phyloP scores from a whole-genome alignment of 2,329 filamentous ascomycete species.

The Ramularia endophylla region DNA sequence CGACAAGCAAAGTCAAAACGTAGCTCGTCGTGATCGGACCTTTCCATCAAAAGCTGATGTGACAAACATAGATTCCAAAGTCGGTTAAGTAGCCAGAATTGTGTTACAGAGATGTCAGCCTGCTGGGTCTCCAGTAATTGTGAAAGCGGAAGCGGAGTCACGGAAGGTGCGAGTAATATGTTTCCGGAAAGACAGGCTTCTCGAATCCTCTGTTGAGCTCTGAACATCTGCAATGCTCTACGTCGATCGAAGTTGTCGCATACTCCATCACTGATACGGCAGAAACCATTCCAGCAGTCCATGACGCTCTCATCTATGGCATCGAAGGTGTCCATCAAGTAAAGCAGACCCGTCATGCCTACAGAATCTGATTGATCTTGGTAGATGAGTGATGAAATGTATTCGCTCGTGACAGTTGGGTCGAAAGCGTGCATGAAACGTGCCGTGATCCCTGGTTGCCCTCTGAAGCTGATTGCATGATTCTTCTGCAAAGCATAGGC shows the following conservation, averaged over 20 bases:
- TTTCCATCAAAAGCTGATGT: slow-evolving; percentile 33
- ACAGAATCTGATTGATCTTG: slow-evolving; percentile 37
- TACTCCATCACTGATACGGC: slow-evolving; percentile 25
- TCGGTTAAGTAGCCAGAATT: slow-evolving; percentile 40
- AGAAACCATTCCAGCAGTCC: slow-evolving; percentile 40
- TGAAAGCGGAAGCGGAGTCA: slow-evolving; percentile 19
- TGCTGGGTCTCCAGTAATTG: slow-evolving; percentile 35
- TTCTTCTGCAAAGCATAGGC: slow-evolving; percentile 40
- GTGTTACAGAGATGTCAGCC: slow-evolving; percentile 38
- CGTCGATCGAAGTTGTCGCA: slow-evolving; percentile 33
- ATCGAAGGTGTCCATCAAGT: slow-evolving; percentile 41
- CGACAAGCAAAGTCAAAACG: slow-evolving; percentile 33
- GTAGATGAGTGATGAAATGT: slow-evolving; percentile 35
- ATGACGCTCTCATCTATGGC: slow-evolving; percentile 40
- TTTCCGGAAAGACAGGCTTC: slow-evolving; percentile 32
- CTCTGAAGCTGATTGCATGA: slow-evolving; percentile 39
- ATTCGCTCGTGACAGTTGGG: slow-evolving; percentile 27
- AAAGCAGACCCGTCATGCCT: slow-evolving; percentile 39
- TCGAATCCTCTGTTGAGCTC: slow-evolving; percentile 23
- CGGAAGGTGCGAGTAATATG: slow-evolving; percentile 34
- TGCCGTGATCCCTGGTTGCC: slow-evolving; percentile 35
- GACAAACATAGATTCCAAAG: slow-evolving; percentile 38
- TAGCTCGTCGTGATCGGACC: slow-evolving; percentile 34
- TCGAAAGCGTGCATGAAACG: slow-evolving; percentile 38
- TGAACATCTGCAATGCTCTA: slow-evolving; percentile 27